These are phyloP conservation scores for Mycena epipterygia DNA, from an alignment of 768 basidiomycete genomes.

Conservation along the genomic window DNA sequence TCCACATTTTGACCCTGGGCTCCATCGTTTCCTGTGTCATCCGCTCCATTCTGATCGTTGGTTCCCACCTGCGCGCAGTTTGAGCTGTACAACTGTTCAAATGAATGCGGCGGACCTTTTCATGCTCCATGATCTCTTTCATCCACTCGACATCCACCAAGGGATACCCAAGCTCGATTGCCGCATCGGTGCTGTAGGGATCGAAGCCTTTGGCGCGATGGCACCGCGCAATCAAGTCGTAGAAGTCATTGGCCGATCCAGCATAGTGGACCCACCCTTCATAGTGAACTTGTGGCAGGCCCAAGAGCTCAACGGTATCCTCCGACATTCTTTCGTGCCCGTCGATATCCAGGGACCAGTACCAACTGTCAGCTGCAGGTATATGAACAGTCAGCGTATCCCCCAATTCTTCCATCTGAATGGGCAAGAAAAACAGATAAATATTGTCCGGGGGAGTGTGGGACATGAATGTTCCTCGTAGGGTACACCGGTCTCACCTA, in stretches of 20 bases:
- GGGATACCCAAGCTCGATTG: not conserved
- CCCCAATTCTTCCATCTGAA: not conserved
- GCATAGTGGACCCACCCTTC: not conserved
- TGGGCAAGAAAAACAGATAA: not conserved
- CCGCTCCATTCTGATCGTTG: too few relatives aligned
- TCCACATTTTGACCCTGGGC: too few relatives aligned
- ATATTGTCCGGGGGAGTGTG: not conserved
- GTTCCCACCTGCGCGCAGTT: too few relatives aligned
- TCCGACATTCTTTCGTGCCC: not conserved
- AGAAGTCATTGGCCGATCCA: not conserved
- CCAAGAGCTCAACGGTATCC: not conserved
- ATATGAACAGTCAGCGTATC: not conserved
- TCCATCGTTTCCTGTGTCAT: too few relatives aligned
- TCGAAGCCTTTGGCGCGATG: not conserved
- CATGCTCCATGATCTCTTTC: too few relatives aligned
- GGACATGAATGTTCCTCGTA: conserved; percentile 4
- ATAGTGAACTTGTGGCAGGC: not conserved
- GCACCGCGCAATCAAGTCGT: not conserved
- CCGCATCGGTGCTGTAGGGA: not conserved
- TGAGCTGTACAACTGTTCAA: too few relatives aligned
- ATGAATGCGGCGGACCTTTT: too few relatives aligned
- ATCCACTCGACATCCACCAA: not conserved
- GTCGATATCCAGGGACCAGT: not conserved
- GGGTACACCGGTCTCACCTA: too few relatives aligned
- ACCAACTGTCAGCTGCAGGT: not conserved